Evolutionary conservation across 2,329 filamentous ascomycete species (phyloP).

Genomic region (Penicillium sp.): DNA sequence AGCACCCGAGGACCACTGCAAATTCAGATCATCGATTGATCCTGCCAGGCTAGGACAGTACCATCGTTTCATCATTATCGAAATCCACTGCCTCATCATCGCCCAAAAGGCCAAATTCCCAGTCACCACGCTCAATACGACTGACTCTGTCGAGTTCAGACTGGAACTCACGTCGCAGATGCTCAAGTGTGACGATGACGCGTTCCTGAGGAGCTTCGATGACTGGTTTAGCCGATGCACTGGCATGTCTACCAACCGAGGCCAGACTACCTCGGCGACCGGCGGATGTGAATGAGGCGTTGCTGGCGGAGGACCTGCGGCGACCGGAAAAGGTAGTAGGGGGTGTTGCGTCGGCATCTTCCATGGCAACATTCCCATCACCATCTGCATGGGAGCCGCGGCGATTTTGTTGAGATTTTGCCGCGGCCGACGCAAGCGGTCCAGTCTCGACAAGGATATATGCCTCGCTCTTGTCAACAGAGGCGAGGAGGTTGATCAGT

Average conservation of each 20-base stretch:
- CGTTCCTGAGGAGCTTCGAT: slow-evolving; percentile 57
- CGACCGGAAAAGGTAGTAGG: slow-evolving; percentile 20
- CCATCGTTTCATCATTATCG: slow-evolving; percentile 44
- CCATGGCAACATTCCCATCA: slow-evolving; percentile 44
- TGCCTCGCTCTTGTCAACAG: slow-evolving; percentile 77
- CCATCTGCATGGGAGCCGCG: slow-evolving; percentile 49
- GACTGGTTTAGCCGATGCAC: slow-evolving; percentile 19
- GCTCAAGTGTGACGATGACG: slow-evolving; percentile 80
- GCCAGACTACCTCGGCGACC: slow-evolving; percentile 28
- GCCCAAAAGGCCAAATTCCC: slow-evolving; percentile 66
- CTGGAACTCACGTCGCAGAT: slow-evolving; percentile 87
- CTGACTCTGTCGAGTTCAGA: slow-evolving; percentile 85
- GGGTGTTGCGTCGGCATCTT: slow-evolving; percentile 34
- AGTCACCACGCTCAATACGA: slow-evolving; percentile 86
- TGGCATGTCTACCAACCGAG: slow-evolving; percentile 17
- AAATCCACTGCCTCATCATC: slow-evolving; percentile 24
- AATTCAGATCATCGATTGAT: not conserved
- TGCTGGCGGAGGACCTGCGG: slow-evolving; percentile 28
- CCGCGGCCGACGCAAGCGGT: slow-evolving; percentile 16
- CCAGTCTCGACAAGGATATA: slow-evolving; percentile 67
- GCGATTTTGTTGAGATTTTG: slow-evolving; percentile 49
- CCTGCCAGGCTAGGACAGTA: slow-evolving; percentile 28
- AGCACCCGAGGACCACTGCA: not conserved
- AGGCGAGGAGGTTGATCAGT: slow-evolving; percentile 89
- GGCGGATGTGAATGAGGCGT: slow-evolving; percentile 23